Evolutionary conservation across 2,329 filamentous ascomycete genomes (phyloP).

Genomic region (Penicillium sp.): DNA sequence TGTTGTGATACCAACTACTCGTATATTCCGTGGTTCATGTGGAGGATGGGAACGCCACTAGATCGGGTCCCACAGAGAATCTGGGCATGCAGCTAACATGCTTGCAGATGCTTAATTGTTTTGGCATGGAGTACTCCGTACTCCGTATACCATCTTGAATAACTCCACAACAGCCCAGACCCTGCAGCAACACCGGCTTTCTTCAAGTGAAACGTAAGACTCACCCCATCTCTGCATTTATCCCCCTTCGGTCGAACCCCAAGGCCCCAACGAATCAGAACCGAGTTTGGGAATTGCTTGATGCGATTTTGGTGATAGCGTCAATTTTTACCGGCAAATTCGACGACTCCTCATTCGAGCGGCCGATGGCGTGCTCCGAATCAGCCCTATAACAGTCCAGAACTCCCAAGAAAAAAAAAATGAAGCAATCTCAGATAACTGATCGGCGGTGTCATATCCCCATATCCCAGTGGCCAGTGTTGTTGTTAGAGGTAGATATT

Average conservation of each 20-base stretch:
- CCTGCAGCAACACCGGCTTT: not conserved
- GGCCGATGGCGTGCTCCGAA: slow-evolving; percentile 6
- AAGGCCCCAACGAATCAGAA: not conserved
- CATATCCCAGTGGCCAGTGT: not conserved
- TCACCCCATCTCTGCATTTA: not conserved
- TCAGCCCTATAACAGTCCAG: not conserved
- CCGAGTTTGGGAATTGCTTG: not conserved
- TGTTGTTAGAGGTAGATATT: not conserved
- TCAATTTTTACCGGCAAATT: not conserved
- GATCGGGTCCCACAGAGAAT: not conserved
- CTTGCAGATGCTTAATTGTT: not conserved
- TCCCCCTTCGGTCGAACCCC: not conserved
- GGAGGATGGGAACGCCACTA: not conserved
- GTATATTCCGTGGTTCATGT: not conserved
- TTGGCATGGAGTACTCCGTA: not conserved
- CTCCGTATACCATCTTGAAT: not conserved
- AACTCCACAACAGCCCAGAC: not conserved
- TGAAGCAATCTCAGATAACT: not conserved
- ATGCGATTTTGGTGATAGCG: slow-evolving; percentile 1
- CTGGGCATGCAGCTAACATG: not conserved
- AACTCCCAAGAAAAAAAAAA: not conserved
- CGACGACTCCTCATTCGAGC: not conserved
- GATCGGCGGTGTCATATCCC: not conserved
- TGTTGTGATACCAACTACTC: not conserved
- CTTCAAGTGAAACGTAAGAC: not conserved